Base-by-base conservation (phyloP, 371 early-diverging fungal genomes). In the Globomyces sp. region DNA sequence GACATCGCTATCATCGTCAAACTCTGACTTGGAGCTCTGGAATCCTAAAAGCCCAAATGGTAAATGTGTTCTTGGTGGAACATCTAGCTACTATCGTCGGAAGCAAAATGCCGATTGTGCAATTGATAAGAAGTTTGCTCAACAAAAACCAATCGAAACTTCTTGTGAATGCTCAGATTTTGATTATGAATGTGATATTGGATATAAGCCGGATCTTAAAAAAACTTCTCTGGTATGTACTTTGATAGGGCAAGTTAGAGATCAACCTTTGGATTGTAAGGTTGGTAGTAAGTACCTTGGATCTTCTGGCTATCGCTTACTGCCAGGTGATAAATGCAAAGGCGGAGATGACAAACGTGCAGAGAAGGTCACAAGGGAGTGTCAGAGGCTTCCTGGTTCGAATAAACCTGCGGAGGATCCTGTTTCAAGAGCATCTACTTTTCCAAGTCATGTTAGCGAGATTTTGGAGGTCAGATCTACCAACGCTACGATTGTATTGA, bases 171-270 rank as follows among this genome's bases (percentile, higher is more conserved):
- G 98, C 73, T 84, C 89, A 0, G 77, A 69, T 48, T 78, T 74
- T 46, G 98, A 97, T 73, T 97, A 85, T 77, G 96, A 97, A 78
- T 97, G 92, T 74, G 85, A 85, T 72, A 44, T 36, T 37, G 40
- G 43, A 2, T 48, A 49, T 45, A 39, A 9, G 8, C 67, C 57
- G 10, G 63, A 61, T 24, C 43, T 45, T 3, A 61, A n/a, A 2
- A 46, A 41, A 34, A 61, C 55, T 11, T 13, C 10, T 9, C 60
- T 71, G 5, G 37, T 55, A 49, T 79, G 79, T 51, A 64, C 66
- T 9, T 63, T 47, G 34, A 36, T 42, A 34, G 72, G 71, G 1
- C 61, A 52, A 8, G 37, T 63, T 5, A 42, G 24, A 9, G 80
- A 77, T 62, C 75, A 76, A 60, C 80, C 80, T 47, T 58, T 61